Evolutionary conservation across 345 rosid genomes (phyloP).

Genomic region (Salix dunnii): DNA sequence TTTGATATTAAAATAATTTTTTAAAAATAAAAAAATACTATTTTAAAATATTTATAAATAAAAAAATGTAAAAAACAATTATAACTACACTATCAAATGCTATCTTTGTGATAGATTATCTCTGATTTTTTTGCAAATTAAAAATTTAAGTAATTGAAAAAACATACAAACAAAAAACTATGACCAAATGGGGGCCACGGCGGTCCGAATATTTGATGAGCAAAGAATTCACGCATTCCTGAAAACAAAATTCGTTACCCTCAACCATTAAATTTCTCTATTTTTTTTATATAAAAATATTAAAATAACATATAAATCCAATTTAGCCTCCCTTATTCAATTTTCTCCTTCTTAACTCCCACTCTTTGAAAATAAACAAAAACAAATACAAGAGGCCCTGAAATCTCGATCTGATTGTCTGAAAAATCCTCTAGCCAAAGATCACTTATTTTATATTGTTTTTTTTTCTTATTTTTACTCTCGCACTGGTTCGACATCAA

Average conservation of each 20-base stretch:
- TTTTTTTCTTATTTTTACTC: background rate
- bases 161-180: no score
- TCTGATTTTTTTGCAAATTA: no score
- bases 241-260: conserved; percentile 40
- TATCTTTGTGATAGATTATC: no score
- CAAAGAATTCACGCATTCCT: conserved; percentile 42
- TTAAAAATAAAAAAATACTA: no score
- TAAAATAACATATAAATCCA: background rate
- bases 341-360: background rate
- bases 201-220: conserved; percentile 41
- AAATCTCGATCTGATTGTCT: conserved; percentile 28
- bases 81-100: no score
- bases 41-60: no score
- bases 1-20: no score
- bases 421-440: background rate
- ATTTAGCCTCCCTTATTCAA: no score
- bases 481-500: background rate
- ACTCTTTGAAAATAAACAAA: background rate
- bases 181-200: background rate
- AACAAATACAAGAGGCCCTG: conserved; percentile 13
- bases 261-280: conserved; percentile 16
- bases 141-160: no score
- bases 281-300: background rate
- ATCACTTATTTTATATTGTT: no score
- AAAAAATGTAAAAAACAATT: no score